Base-by-base conservation (phyloP, 345 rosid species). In the Boechera divaricarpa region DNA sequence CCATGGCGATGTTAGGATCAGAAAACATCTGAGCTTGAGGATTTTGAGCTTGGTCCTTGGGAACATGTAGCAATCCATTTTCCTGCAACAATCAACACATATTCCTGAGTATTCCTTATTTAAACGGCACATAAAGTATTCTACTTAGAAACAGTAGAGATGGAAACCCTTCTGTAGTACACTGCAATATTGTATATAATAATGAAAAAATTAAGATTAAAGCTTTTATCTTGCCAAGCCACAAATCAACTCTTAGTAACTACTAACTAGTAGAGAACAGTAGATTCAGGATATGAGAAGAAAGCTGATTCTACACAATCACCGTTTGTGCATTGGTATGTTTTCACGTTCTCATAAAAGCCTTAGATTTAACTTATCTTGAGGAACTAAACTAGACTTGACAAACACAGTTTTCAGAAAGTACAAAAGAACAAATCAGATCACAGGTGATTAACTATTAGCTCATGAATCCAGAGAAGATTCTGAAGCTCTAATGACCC, bases 1-100 rank as follows among this genome's bases (percentile, higher is more conserved):
- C 98, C 98, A 89, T 92, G 51, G 98, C 98, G 97, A 94, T 92
- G 78, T 94, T 92, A 13, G 98, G 98, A 82, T 94, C 98, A 74
- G 98, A 92, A 69, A 94, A 90, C 98, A 94, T 94, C 75, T 90
- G 97, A 0, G 98, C 98, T 74, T 94, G 98, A 1, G 97, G 72
- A 76, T 94, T 94, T 64, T 82, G 93, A 62, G 84, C 86, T 79
- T 90, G 95, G 26, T 88, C 98, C 75, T 90, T 89, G 0, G 95
- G 98, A 79, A 94, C 94, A 79, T 71, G 73, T 61, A 94, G 69
- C 68, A 94, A 83, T 33, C 98, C 97, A 80, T 94, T 92, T 74
- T 94, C 98, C 98, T 94, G 78, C 75, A 75, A 54, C 5, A 54
- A 26, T 8, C 18, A 63, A 67, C 32, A 76, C 60, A 35, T 57